Conservation (phyloP, 2,329 filamentous ascomycete species). For the Metarhizium robertsii region DNA sequence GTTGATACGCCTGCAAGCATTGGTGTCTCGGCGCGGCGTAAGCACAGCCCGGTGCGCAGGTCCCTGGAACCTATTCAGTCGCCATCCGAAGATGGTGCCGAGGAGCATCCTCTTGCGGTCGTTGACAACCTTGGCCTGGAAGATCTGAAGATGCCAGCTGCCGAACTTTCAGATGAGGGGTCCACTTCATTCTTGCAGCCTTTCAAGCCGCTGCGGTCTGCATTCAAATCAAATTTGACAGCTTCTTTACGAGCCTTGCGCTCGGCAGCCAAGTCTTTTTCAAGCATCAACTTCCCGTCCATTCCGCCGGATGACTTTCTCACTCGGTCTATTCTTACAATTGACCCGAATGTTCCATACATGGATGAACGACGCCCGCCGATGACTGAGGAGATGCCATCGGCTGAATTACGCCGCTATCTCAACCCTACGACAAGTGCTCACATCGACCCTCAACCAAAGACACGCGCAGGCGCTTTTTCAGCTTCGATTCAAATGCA, state of each 20-base stretch:
- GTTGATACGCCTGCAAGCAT: slow-evolving; percentile 38
- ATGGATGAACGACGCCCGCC: slow-evolving; percentile 59
- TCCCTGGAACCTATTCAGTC: slow-evolving; percentile 46
- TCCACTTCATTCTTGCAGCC: slow-evolving; percentile 17
- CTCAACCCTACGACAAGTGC: slow-evolving; percentile 50
- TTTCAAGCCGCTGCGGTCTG: slow-evolving; percentile 43
- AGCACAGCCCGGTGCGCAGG: slow-evolving; percentile 31
- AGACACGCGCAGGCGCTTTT: slow-evolving; percentile 26
- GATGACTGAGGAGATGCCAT: slow-evolving; percentile 53
- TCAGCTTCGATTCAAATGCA: slow-evolving; percentile 65
- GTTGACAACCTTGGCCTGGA: slow-evolving; percentile 33
- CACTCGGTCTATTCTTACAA: slow-evolving; percentile 57
- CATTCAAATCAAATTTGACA: slow-evolving; percentile 61
- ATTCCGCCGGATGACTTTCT: slow-evolving; percentile 59
- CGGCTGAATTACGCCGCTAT: slow-evolving; percentile 56
- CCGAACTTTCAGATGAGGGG: slow-evolving; percentile 15
- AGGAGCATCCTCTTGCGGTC: slow-evolving; percentile 41
- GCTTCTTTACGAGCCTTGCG: slow-evolving; percentile 56
- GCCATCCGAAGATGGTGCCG: slow-evolving; percentile 41
- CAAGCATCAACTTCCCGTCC: slow-evolving; percentile 51
- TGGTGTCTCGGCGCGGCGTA: slow-evolving; percentile 18
- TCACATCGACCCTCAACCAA: slow-evolving; percentile 21
- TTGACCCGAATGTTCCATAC: slow-evolving; percentile 57
- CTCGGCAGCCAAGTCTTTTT: slow-evolving; percentile 55
- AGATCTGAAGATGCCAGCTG: slow-evolving; percentile 30